phyloP scores from a whole-genome alignment of 768 basidiomycete genomes.

The Termitomyces sp. region DNA sequence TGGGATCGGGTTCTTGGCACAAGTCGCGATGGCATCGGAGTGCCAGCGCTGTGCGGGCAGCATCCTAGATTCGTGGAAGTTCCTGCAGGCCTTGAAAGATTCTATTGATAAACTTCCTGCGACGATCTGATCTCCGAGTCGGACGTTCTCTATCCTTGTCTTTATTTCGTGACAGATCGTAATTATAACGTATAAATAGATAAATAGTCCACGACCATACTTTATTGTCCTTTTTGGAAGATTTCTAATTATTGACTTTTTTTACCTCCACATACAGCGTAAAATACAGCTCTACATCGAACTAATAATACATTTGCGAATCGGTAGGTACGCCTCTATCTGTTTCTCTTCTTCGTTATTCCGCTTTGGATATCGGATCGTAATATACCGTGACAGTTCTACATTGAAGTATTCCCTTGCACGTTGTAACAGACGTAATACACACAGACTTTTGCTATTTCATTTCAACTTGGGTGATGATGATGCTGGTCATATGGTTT shows the following conservation, averaged over 20 bases:
- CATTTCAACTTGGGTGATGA: too few relatives aligned
- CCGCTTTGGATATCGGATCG: not conserved
- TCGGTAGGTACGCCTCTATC: not conserved
- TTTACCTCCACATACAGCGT: not conserved
- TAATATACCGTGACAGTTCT: too few relatives aligned
- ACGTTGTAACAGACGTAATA: too few relatives aligned
- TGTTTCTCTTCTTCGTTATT: not conserved
- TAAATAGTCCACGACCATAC: not conserved
- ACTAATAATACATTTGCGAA: not conserved
- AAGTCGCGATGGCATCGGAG: constrained; percentile 41
- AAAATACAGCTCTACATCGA: too few relatives aligned
- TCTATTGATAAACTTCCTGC: constrained; percentile 46
- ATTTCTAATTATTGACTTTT: not conserved
- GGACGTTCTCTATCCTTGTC: too few relatives aligned
- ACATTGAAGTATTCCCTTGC: not conserved
- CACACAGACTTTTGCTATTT: too few relatives aligned
- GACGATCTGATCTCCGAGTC: constrained; percentile 18
- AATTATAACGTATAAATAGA: not conserved
- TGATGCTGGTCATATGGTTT: too few relatives aligned
- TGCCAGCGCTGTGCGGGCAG: constrained; percentile 65
- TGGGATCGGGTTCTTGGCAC: constrained; percentile 51
- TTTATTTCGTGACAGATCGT: not conserved
- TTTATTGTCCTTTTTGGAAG: too few relatives aligned
- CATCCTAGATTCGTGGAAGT: constrained; percentile 55
- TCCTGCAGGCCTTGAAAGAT: constrained; percentile 47